phyloP scores from a whole-genome alignment of 1,139 yeast genomes.

The Magnusiomyces fungicola region DNA sequence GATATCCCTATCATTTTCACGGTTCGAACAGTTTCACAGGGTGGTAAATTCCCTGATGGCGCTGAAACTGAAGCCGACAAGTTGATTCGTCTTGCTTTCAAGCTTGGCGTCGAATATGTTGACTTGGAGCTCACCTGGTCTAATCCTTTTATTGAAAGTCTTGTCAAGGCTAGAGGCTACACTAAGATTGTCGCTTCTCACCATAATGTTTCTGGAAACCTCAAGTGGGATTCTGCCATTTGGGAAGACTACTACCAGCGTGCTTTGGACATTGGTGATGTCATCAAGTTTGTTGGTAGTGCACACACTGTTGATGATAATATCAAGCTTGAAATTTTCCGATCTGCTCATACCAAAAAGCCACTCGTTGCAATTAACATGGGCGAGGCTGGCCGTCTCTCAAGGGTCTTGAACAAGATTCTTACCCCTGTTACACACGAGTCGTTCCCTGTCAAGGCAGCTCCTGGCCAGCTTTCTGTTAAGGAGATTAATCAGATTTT shows the following conservation, averaged over 20 bases:
- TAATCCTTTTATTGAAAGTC: constrained; percentile 35
- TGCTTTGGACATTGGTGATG: constrained; percentile 60
- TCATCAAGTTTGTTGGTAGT: constrained; percentile 76
- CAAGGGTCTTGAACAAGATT: constrained; percentile 65
- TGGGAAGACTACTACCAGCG: constrained; percentile 69
- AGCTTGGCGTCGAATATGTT: constrained; percentile 47
- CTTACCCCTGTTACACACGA: constrained; percentile 82
- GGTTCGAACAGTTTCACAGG: constrained; percentile 69
- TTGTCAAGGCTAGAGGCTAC: constrained; percentile 44
- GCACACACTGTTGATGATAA: constrained; percentile 65
- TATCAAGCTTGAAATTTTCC: constrained; percentile 60
- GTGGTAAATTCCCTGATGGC: constrained; percentile 67
- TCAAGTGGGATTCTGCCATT: constrained; percentile 59
- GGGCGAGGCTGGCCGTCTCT: constrained; percentile 68
- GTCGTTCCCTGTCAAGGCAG: constrained; percentile 55
- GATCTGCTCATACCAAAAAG: constrained; percentile 37
- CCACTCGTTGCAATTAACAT: constrained; percentile 83
- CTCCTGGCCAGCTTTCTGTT: constrained; percentile 63
- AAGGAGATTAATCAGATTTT: constrained; percentile 53
- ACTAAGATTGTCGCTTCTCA: constrained; percentile 77
- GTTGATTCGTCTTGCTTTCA: constrained; percentile 57
- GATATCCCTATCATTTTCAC: constrained; percentile 76
- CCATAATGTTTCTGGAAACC: constrained; percentile 58
- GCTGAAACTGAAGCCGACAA: constrained; percentile 42
- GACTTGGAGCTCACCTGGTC: constrained; percentile 48